phyloP scores from a whole-genome alignment of 1,139 yeast genomes.

The Hanseniaspora sp. region DNA sequence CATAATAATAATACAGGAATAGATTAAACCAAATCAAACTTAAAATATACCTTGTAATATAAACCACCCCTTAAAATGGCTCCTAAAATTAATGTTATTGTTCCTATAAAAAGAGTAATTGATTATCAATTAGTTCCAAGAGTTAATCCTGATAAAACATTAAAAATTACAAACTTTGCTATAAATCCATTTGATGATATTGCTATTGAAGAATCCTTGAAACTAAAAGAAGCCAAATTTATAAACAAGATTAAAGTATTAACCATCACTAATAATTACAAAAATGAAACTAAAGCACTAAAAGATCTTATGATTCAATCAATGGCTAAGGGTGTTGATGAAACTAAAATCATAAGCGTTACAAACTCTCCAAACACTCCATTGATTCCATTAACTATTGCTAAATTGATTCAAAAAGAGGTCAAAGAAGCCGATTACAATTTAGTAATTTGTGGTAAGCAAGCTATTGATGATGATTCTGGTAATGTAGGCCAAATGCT shows the following conservation, averaged over 20 bases:
- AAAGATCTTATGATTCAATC: slow-evolving; percentile 85
- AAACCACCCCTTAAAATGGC: not conserved
- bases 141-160: slow-evolving; percentile 77
- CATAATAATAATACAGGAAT: too few relatives aligned
- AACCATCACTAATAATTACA: slow-evolving; percentile 62
- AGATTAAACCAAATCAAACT: too few relatives aligned
- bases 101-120: slow-evolving; percentile 89
- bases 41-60: too few relatives aligned
- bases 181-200: slow-evolving; percentile 97
- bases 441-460: slow-evolving; percentile 82
- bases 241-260: slow-evolving; percentile 86
- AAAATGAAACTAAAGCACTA: slow-evolving; percentile 37
- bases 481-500: slow-evolving; percentile 97
- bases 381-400: slow-evolving; percentile 82
- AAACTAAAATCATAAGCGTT: slow-evolving; percentile 63
- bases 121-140: slow-evolving; percentile 91
- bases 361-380: slow-evolving; percentile 45
- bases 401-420: slow-evolving; percentile 66
- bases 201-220: slow-evolving; percentile 85
- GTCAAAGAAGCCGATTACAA: slow-evolving; percentile 64
- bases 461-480: slow-evolving; percentile 89
- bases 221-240: slow-evolving; percentile 60
- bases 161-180: slow-evolving; percentile 79
- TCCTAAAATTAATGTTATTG: slow-evolving; percentile 55
- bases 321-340: slow-evolving; percentile 87